Evolutionary conservation across 495 filamentous ascomycete species (phyloP).

Genomic region (Aspergillus panamensis): DNA sequence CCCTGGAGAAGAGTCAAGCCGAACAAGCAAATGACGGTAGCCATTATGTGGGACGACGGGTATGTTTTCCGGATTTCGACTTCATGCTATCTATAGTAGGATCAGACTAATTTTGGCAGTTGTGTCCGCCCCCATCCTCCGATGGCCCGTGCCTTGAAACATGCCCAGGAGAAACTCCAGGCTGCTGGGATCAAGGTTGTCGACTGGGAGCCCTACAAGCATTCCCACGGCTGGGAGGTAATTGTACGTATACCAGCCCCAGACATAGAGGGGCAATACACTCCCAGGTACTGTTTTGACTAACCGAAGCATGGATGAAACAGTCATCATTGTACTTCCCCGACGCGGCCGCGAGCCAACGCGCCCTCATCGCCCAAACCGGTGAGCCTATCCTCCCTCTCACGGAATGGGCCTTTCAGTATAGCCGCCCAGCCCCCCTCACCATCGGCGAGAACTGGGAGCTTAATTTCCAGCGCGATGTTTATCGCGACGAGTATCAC

Average conservation of each 20-base stretch:
- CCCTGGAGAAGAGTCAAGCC: constrained; percentile 50
- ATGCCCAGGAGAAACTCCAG: constrained; percentile 53
- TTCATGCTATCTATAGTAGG: not conserved
- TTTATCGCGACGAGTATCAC: constrained; percentile 57
- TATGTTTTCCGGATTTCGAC: constrained; percentile 24
- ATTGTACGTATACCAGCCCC: constrained; percentile 35
- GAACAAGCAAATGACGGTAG: constrained; percentile 57
- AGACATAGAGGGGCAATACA: not conserved
- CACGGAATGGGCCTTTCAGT: constrained; percentile 53
- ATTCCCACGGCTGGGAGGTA: constrained; percentile 57
- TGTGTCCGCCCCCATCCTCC: constrained; percentile 63
- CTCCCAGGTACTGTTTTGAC: not conserved
- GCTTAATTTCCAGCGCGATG: constrained; percentile 49
- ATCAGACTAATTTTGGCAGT: not conserved
- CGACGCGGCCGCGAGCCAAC: constrained; percentile 49
- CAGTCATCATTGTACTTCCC: constrained; percentile 52
- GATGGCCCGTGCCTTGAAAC: constrained; percentile 54
- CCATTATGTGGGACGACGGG: constrained; percentile 67
- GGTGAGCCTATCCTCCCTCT: constrained; percentile 58
- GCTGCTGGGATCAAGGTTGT: constrained; percentile 54
- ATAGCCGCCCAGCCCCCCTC: constrained; percentile 43
- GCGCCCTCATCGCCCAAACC: constrained; percentile 41
- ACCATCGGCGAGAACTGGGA: constrained; percentile 43
- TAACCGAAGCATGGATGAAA: constrained; percentile 15
- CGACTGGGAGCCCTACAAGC: constrained; percentile 64